Evolutionary conservation across 2,329 filamentous ascomycete species (phyloP).

Genomic region (Apiospora hydei): DNA sequence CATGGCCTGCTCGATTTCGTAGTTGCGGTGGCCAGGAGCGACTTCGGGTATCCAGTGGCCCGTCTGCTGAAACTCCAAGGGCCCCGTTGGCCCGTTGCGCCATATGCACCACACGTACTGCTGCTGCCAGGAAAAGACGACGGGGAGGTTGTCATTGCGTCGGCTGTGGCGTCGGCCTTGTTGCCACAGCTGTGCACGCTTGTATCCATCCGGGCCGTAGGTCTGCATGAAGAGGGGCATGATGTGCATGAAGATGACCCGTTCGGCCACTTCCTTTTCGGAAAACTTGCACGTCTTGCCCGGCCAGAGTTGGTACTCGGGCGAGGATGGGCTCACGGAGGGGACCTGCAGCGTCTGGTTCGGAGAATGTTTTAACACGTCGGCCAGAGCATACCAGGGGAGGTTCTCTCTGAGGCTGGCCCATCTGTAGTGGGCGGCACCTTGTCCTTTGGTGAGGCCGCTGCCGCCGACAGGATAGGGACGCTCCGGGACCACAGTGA

Average conservation of each 20-base stretch:
- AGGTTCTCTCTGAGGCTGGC: neutral
- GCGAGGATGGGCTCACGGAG: neutral
- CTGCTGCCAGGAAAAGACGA: conserved; percentile 19
- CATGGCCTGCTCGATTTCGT: neutral
- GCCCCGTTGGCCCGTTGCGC: conserved; percentile 16
- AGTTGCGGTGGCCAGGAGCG: neutral
- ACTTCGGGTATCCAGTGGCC: conserved; percentile 15
- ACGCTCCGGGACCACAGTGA: neutral
- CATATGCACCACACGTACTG: conserved; percentile 20
- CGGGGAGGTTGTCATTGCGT: conserved; percentile 15
- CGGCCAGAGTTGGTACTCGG: neutral
- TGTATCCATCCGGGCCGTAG: neutral
- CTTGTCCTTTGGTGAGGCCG: too few species aligned
- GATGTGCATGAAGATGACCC: conserved; percentile 5
- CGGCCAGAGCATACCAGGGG: neutral
- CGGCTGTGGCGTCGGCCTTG: neutral
- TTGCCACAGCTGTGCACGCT: neutral
- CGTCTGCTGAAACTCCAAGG: conserved; percentile 7
- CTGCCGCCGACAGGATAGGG: too few species aligned
- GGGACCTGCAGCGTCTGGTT: neutral
- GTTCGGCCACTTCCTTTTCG: neutral
- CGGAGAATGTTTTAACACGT: neutral
- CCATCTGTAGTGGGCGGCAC: neutral
- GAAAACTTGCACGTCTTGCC: neutral
- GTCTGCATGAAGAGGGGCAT: conserved; percentile 17